A percentile compares a stretch with the other conserved stretches of the same genome.
These are phyloP conservation scores for Calocybe gangraenosa DNA, from an alignment of 768 basidiomycete genomes.

Conservation along the genomic window DNA sequence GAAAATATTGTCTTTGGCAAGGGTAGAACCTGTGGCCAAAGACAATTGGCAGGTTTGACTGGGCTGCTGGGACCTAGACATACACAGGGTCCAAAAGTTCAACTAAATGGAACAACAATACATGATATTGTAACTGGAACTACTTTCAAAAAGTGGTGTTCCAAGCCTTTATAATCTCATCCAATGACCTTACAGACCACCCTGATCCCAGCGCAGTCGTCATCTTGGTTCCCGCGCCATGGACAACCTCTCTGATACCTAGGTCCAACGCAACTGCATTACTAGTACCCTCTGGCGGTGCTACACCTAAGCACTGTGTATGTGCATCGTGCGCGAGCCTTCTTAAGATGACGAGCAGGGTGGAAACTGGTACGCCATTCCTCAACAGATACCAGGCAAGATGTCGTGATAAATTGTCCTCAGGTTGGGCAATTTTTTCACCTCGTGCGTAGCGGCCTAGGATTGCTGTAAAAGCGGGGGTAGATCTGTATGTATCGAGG, in stretches of 20 bases:
- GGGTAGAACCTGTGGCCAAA: too few species aligned
- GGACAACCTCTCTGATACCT: slow-evolving; percentile 80
- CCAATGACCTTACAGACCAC: slow-evolving; percentile 67
- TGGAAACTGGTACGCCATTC: slow-evolving; percentile 67
- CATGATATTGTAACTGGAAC: too few species aligned
- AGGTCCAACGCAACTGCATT: slow-evolving; percentile 33
- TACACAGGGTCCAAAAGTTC: too few species aligned
- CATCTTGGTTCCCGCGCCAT: slow-evolving; percentile 81
- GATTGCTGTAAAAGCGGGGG: slow-evolving; percentile 36
- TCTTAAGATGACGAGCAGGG: slow-evolving; percentile 57
- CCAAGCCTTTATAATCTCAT: slow-evolving; percentile 65
- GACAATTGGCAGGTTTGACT: too few species aligned
- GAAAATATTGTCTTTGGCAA: too few species aligned
- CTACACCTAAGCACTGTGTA: slow-evolving; percentile 43
- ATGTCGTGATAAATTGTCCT: slow-evolving; percentile 29
- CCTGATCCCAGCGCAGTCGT: slow-evolving; percentile 64
- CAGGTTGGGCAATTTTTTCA: slow-evolving; percentile 31
- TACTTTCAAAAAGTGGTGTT: too few species aligned
- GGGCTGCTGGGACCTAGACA: too few species aligned
- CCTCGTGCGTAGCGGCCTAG: slow-evolving; percentile 57
- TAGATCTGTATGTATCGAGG: slow-evolving; percentile 41
- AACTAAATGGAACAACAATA: too few species aligned
- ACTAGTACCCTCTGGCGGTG: slow-evolving; percentile 49
- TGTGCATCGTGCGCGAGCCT: slow-evolving; percentile 63
- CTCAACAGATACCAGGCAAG: slow-evolving; percentile 72